A percentile compares a stretch with the other conserved stretches of the same genome.
phyloP scores from a whole-genome alignment of 768 basidiomycete genomes.

The Paxillus ammoniavirescens region DNA sequence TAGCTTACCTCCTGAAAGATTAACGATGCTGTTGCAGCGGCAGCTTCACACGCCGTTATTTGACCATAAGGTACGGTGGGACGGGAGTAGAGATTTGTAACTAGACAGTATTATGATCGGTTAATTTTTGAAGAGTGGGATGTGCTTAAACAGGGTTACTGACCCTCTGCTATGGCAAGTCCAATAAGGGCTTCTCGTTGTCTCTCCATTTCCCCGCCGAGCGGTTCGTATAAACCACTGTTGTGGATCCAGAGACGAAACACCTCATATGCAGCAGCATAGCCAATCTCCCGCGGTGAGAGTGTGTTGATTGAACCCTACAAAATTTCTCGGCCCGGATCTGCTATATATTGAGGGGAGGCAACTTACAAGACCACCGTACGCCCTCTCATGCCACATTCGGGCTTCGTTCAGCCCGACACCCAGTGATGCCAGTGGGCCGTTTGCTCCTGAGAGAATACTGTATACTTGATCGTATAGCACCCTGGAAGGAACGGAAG shows the following conservation, averaged over 20 bases:
- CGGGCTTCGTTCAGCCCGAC: constrained; percentile 60
- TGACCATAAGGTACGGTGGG: constrained; percentile 45
- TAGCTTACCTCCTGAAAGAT: constrained; percentile 52
- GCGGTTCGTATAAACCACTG: constrained; percentile 50
- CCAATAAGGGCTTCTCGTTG: constrained; percentile 68
- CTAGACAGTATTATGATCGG: constrained; percentile 32
- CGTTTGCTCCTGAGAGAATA: constrained; percentile 15
- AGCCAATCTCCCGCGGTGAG: constrained; percentile 62
- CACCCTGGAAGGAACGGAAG: constrained; percentile 17
- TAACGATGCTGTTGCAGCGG: constrained; percentile 63
- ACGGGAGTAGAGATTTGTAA: constrained; percentile 50
- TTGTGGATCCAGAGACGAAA: constrained; percentile 66
- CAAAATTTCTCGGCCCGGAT: not conserved
- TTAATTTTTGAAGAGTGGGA: not conserved
- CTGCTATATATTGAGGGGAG: not conserved
- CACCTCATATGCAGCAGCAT: constrained; percentile 78
- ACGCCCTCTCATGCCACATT: constrained; percentile 65
- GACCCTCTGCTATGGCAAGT: constrained; percentile 72
- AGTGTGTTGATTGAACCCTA: constrained; percentile 53
- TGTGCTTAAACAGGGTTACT: not conserved
- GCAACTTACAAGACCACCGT: constrained; percentile 53
- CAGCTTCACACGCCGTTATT: constrained; percentile 56
- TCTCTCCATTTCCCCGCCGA: constrained; percentile 55
- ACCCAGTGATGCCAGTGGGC: constrained; percentile 31
- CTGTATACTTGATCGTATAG: constrained; percentile 38